Evolutionary conservation across 1,139 yeast genomes (phyloP), one percentile per base, ranked within the genome.

Genomic region (Williopsis jadinii): DNA sequence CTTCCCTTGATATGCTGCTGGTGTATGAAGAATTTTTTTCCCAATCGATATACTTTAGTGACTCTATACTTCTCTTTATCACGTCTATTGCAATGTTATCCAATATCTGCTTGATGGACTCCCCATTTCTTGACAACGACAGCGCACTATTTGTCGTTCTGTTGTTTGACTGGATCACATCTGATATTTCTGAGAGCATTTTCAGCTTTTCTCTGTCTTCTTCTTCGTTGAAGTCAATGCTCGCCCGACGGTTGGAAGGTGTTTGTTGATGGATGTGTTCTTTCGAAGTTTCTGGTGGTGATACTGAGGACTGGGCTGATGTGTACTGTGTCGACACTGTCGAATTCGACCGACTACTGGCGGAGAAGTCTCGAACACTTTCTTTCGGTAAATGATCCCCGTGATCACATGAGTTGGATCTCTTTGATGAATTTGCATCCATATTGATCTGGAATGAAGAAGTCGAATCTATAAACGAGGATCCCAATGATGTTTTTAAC

Each of bases 1-100:
- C 24, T 19, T 19, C 24, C 24, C 4, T 4, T 19, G 24, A 6
- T 19, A 19, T 19, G 24, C 24, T 6, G 24, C 24, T 6, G 24
- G 24, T 19, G 24, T 19, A 5, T 19, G 24, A 19, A 19, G 24
- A 19, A 19, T 6, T 19, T 19, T 6, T 19, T 5, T 19, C 51
- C 49, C 12, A 52, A 32, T 50, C 41, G 10, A 54, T 46, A 29
- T 47, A 53, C 28, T 48, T 43, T 19, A 54, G 31, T 34, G 49
- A 47, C 5, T 46, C 43, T n/a, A 54, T 53, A 30, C 54, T 47
- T 35, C 45, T 47, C 32, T 51, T 51, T 11, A 52, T 47, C 37
- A 54, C 39, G 28, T 52, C 56, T 11, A 52, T 48, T 2, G 54
- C 43, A 24, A 48, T 42, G 11, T 38, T 40, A 37, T 54, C 52